phyloP scores from a whole-genome alignment of 345 rosid species.

The Gossypium rotundifolium region DNA sequence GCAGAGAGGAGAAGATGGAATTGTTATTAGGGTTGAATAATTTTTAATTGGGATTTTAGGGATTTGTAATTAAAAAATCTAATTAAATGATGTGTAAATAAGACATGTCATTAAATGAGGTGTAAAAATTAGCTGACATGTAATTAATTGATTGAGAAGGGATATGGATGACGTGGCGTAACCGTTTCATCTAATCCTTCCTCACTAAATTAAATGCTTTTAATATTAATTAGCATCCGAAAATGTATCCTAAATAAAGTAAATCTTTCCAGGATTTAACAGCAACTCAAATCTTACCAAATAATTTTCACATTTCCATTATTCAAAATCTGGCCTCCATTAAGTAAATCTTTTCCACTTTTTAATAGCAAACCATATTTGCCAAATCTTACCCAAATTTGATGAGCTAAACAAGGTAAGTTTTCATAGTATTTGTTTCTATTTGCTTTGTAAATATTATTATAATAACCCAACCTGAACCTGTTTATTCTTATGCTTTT shows the following conservation, averaged over 20 bases:
- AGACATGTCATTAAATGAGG: too few relatives aligned
- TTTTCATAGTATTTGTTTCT: not conserved
- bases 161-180: too few relatives aligned
- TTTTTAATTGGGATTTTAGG: too few relatives aligned
- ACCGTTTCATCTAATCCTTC: too few relatives aligned
- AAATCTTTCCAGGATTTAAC: not conserved
- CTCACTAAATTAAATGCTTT: not conserved
- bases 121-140: too few relatives aligned
- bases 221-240: not conserved
- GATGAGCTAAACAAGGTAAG: not conserved
- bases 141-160: too few relatives aligned
- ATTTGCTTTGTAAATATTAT: not conserved
- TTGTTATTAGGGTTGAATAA: too few relatives aligned
- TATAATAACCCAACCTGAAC: not conserved
- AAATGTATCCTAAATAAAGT: not conserved
- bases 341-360: not conserved
- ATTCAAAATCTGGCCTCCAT: not conserved
- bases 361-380: not conserved
- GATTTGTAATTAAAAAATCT: too few relatives aligned
- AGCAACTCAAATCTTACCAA: not conserved
- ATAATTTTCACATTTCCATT: not conserved
- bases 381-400: not conserved
- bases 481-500: not conserved
- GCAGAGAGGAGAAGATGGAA: too few relatives aligned
- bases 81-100: too few relatives aligned